A percentile compares a stretch with the other conserved stretches of the same genome.
phyloP scores from a whole-genome alignment of 1,284 basidiomycete genomes.

The Trametes pubescens region DNA sequence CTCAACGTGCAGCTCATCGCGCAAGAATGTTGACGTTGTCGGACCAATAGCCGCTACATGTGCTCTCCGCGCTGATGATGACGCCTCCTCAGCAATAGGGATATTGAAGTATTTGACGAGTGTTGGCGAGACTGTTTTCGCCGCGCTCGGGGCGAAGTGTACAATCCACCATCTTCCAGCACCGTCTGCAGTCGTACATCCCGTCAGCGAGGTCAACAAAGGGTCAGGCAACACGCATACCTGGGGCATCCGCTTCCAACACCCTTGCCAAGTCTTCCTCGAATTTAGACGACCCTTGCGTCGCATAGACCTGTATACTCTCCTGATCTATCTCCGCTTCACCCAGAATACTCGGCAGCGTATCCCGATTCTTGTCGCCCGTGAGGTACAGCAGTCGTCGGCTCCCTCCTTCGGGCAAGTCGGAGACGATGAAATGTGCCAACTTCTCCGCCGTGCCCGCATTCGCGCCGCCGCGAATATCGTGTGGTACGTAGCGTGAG shows the following conservation, averaged over 20 bases:
- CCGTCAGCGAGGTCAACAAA: background rate
- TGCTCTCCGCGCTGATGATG: slow-evolving; percentile 21
- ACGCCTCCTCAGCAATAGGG: slow-evolving; percentile 4
- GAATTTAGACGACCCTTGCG: slow-evolving; percentile 62
- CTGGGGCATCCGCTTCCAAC: background rate
- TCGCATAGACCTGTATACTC: slow-evolving; percentile 71
- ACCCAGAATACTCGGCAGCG: slow-evolving; percentile 59
- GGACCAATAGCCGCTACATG: slow-evolving; percentile 71
- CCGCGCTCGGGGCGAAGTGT: slow-evolving; percentile 79
- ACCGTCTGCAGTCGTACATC: background rate
- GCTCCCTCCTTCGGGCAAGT: slow-evolving; percentile 39
- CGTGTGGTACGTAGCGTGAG: slow-evolving; percentile 45
- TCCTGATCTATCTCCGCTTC: slow-evolving; percentile 55
- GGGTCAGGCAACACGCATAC: background rate
- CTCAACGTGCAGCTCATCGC: slow-evolving; percentile 50
- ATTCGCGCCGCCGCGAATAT: slow-evolving; percentile 61
- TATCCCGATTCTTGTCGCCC: slow-evolving; percentile 85
- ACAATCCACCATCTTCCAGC: slow-evolving; percentile 67
- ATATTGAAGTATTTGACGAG: slow-evolving; percentile 55
- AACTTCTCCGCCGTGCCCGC: slow-evolving; percentile 73
- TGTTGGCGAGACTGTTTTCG: slow-evolving; percentile 61
- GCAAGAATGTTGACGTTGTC: slow-evolving; percentile 64
- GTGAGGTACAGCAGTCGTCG: slow-evolving; percentile 70
- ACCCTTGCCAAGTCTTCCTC: slow-evolving; percentile 48
- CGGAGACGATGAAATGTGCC: slow-evolving; percentile 66